Conservation (phyloP, 805 yeast genomes). For the Candida golubevii region DNA sequence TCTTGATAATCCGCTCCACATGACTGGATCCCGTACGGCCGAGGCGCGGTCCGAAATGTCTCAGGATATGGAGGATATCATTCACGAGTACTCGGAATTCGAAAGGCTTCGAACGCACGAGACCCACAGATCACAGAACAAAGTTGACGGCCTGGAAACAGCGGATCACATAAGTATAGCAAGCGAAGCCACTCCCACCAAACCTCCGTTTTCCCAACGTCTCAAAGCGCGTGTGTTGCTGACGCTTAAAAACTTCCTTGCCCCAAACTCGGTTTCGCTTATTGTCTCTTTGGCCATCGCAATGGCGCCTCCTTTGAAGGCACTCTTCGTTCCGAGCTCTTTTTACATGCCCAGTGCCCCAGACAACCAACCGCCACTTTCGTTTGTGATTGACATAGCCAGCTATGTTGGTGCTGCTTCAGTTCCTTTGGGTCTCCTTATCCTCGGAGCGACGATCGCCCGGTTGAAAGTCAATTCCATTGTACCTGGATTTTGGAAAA, state of each 20-base stretch:
- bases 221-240: conserved; percentile 2
- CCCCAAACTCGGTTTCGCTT: conserved; percentile 74
- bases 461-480: conserved; percentile 56
- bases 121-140: conserved; percentile 1
- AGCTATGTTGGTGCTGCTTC: conserved; percentile 79
- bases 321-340: conserved; percentile 50
- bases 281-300: conserved; percentile 60
- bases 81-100: conserved; percentile 45
- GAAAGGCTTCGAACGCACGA: conserved; percentile 28
- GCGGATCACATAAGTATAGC: no score
- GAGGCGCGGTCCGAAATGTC: conserved; percentile 25
- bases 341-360: conserved; percentile 71
- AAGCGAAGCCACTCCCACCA: background rate
- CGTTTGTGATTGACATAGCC: conserved; percentile 78
- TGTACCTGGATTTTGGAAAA: conserved; percentile 69
- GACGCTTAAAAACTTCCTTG: conserved; percentile 46
- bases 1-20: conserved; percentile 13
- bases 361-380: conserved; percentile 76
- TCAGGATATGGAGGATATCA: conserved; percentile 37
- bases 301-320: conserved; percentile 70
- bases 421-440: conserved; percentile 79
- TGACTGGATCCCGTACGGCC: conserved; percentile 16
- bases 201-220: background rate
- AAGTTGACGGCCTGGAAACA: background rate
- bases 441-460: conserved; percentile 86